Percentiles rank a stretch among this genome's conserved stretches.
These are phyloP conservation scores for Rhododendron williamsianum DNA, from an alignment of 148 eudicot species.

Conservation along the genomic window DNA sequence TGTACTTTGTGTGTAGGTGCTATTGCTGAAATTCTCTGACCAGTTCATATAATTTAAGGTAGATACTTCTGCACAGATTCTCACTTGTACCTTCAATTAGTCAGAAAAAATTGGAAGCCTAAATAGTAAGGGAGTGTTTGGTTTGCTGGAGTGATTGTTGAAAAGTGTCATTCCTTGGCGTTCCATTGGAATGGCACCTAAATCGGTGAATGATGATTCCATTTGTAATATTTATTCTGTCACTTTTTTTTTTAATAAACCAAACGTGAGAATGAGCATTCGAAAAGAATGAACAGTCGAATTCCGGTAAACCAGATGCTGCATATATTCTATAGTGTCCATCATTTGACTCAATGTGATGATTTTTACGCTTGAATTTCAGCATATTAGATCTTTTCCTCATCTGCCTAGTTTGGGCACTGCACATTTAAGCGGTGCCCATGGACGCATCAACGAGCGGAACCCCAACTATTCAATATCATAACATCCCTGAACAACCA, in stretches of 20 bases:
- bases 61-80: slow-evolving; percentile 7
- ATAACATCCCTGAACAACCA: slow-evolving; percentile 72
- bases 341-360: neutral
- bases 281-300: neutral
- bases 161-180: neutral
- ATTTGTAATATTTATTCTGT: neutral
- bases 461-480: slow-evolving; percentile 57
- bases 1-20: slow-evolving; percentile 37
- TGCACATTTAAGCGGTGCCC: slow-evolving; percentile 63
- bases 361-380: slow-evolving; percentile 13
- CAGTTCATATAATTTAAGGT: slow-evolving; percentile 36
- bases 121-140: neutral
- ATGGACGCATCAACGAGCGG: slow-evolving; percentile 87
- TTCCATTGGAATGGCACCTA: neutral
- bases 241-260: neutral
- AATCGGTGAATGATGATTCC: neutral
- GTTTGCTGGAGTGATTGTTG: neutral
- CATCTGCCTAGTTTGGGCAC: slow-evolving; percentile 45
- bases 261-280: neutral
- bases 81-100: slow-evolving; percentile 3
- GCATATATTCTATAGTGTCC: neutral
- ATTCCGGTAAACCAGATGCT: neutral
- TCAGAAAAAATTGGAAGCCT: neutral
- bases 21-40: slow-evolving; percentile 23
- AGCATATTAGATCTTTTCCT: slow-evolving; percentile 12